Conservation (phyloP, 495 filamentous ascomycete species). For the Chlorociboria aeruginascens region DNA sequence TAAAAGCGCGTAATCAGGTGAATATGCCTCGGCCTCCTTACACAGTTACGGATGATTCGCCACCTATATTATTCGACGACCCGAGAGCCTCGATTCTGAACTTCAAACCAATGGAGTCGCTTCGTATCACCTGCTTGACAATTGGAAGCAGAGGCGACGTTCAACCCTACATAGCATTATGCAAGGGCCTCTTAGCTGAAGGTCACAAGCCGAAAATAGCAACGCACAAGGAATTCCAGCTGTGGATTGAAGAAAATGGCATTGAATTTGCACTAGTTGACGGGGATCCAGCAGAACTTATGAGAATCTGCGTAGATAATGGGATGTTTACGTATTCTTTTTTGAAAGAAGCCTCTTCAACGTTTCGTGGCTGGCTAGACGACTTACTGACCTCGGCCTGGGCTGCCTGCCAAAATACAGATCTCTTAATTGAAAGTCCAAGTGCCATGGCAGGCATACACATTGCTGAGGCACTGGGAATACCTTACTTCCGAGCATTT, state of each 20-base stretch:
- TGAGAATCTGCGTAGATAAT: slow-evolving; percentile 91
- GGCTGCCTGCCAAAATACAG: slow-evolving; percentile 72
- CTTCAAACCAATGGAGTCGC: slow-evolving; percentile 75
- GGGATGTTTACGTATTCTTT: slow-evolving; percentile 96
- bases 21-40: slow-evolving; percentile 41
- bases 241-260: slow-evolving; percentile 80
- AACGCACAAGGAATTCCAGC: slow-evolving; percentile 80
- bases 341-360: slow-evolving; percentile 70
- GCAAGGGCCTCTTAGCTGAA: slow-evolving; percentile 78
- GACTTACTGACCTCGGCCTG: slow-evolving; percentile 76
- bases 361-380: slow-evolving; percentile 92
- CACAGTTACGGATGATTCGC: slow-evolving; percentile 37
- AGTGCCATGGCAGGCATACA: slow-evolving; percentile 97
- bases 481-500: slow-evolving; percentile 96
- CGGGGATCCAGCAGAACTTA: slow-evolving; percentile 87
- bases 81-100: slow-evolving; percentile 84
- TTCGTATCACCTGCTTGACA: slow-evolving; percentile 86
- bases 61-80: slow-evolving; percentile 83
- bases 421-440: slow-evolving; percentile 90
- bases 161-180: slow-evolving; percentile 93
- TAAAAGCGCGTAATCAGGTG: slow-evolving; percentile 59
- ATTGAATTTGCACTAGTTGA: slow-evolving; percentile 84
- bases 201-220: slow-evolving; percentile 83
- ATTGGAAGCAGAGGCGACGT: slow-evolving; percentile 95
- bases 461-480: slow-evolving; percentile 88